Evolutionary conservation across 495 filamentous ascomycete genomes (phyloP).

Genomic region (Hypoxylon trugodes): DNA sequence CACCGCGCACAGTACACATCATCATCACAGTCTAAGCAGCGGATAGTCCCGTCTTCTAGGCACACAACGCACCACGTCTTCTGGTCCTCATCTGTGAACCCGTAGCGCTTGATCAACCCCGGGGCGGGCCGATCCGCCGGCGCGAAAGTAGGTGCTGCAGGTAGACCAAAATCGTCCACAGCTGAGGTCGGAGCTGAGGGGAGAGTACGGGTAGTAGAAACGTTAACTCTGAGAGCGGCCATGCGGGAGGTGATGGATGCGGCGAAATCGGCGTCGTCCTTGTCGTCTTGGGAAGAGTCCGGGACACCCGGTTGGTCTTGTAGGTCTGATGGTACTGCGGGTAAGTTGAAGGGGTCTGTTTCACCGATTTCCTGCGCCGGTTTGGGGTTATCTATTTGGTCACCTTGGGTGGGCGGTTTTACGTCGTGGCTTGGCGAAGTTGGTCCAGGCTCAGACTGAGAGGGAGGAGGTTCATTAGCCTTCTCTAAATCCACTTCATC

Average conservation of each 20-base stretch:
- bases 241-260: constrained; percentile 51
- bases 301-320: constrained; percentile 32
- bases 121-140: constrained; percentile 52
- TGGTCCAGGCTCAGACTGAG: constrained; percentile 8
- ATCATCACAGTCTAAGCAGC: constrained; percentile 69
- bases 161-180: constrained; percentile 55
- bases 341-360: constrained; percentile 41
- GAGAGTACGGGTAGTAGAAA: constrained; percentile 13
- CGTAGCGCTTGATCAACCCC: constrained; percentile 42
- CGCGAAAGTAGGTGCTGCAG: constrained; percentile 62
- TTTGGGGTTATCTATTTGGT: neutral
- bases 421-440: constrained; percentile 15
- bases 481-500: constrained; percentile 50
- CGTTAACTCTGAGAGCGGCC: constrained; percentile 49
- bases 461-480: constrained; percentile 16
- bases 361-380: neutral
- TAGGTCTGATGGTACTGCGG: constrained; percentile 47
- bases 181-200: constrained; percentile 40
- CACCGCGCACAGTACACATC: constrained; percentile 72
- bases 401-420: constrained; percentile 1
- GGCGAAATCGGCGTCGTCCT: constrained; percentile 45
- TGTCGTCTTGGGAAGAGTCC: constrained; percentile 15
- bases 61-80: constrained; percentile 77
- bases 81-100: constrained; percentile 68
- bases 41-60: constrained; percentile 68